Evolutionary conservation across 2,329 filamentous ascomycete species (phyloP).

Genomic region (Trichophyton verrucosum): DNA sequence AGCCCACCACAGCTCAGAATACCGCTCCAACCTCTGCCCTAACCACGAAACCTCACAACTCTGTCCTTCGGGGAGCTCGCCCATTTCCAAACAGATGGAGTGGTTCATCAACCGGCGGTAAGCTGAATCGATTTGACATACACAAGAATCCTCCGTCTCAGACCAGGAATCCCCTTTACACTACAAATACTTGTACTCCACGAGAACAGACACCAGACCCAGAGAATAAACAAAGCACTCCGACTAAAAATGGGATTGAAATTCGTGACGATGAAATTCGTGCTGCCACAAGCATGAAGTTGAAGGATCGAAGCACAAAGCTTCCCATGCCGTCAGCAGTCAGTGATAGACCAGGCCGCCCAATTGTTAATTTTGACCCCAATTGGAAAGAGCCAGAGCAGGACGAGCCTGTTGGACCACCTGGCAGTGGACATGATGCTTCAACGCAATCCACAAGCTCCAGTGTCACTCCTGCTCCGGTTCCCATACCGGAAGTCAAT

Average conservation of each 20-base stretch:
- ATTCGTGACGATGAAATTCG: constrained; percentile 78
- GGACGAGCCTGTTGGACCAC: constrained; percentile 21
- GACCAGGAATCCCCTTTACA: constrained; percentile 70
- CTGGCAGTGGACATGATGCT: background rate
- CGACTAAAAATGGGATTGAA: constrained; percentile 66
- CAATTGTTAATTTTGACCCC: constrained; percentile 92
- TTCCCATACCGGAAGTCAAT: constrained; percentile 38
- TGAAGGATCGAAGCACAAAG: constrained; percentile 75
- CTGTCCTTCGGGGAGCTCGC: constrained; percentile 38
- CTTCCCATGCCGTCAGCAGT: constrained; percentile 81
- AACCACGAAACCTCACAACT: constrained; percentile 51
- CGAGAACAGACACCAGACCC: constrained; percentile 11
- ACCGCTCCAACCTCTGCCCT: constrained; percentile 36
- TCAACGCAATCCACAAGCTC: constrained; percentile 7
- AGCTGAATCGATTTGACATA: constrained; percentile 55
- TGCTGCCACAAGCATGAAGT: constrained; percentile 75
- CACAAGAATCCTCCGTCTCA: constrained; percentile 73
- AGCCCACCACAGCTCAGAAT: constrained; percentile 17
- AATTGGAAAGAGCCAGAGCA: constrained; percentile 56
- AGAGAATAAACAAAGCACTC: constrained; percentile 34
- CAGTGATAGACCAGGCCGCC: constrained; percentile 77
- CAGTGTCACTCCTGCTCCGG: constrained; percentile 8
- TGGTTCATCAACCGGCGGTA: constrained; percentile 35
- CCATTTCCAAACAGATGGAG: constrained; percentile 32
- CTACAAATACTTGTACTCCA: constrained; percentile 45